Evolutionary conservation across 495 filamentous ascomycete species (phyloP).

Genomic region (Penicillium diatomitis): DNA sequence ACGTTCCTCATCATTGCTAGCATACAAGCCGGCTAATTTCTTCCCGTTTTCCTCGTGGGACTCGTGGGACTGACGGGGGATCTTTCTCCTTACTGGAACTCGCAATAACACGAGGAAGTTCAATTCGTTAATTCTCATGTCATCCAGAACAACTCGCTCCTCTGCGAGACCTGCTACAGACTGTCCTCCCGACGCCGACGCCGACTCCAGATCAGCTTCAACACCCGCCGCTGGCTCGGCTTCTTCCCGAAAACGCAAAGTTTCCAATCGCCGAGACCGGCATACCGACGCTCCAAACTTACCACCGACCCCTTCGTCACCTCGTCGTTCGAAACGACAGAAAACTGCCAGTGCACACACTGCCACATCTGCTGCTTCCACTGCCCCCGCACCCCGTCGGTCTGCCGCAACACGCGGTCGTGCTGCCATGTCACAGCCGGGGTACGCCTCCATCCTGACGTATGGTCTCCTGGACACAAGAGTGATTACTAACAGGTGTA

Average conservation of each 20-base stretch:
- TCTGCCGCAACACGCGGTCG: constrained; percentile 47
- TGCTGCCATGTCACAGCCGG: constrained; percentile 75
- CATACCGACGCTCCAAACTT: constrained; percentile 31
- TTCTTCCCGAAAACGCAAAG: constrained; percentile 49
- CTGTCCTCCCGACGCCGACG: constrained; percentile 27
- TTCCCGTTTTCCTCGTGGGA: no score
- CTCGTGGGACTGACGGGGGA: no score
- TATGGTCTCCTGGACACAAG: background rate
- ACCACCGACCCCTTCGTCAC: constrained; percentile 32
- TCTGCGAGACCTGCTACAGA: constrained; percentile 69
- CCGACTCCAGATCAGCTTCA: constrained; percentile 27
- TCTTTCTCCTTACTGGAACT: no score
- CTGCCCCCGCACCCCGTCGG: constrained; percentile 42
- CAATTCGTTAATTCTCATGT: constrained; percentile 50
- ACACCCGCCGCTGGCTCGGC: constrained; percentile 33
- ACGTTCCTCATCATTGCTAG: no score
- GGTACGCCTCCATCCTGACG: constrained; percentile 39
- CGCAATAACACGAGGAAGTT: constrained; percentile 11
- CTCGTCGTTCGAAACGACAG: constrained; percentile 36
- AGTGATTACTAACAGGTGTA: no score
- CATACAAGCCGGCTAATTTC: no score
- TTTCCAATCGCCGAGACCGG: constrained; percentile 33
- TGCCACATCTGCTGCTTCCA: constrained; percentile 33
- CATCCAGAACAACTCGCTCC: constrained; percentile 73
- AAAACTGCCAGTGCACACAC: constrained; percentile 30